phyloP scores from a whole-genome alignment of 768 basidiomycete genomes.

The Tremella fuciformis region DNA sequence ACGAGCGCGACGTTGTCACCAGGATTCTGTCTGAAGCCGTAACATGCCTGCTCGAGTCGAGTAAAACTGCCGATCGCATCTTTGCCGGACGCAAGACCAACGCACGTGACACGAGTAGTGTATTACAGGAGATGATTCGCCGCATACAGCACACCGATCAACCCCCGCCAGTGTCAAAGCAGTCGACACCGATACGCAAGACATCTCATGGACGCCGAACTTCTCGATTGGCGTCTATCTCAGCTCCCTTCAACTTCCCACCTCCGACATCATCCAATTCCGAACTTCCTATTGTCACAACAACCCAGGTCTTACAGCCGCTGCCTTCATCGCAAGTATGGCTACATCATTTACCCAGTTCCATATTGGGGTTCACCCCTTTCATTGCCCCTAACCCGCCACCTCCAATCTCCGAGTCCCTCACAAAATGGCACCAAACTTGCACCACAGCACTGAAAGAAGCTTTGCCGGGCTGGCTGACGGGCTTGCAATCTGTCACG shows the following conservation, averaged over 20 bases:
- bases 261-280: not conserved
- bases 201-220: constrained; percentile 40
- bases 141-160: constrained; percentile 29
- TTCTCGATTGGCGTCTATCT: constrained; percentile 53
- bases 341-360: constrained; percentile 64
- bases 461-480: constrained; percentile 33
- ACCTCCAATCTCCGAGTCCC: constrained; percentile 12
- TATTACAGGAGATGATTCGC: constrained; percentile 42
- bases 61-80: constrained; percentile 17
- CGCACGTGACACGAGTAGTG: constrained; percentile 13
- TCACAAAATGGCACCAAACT: constrained; percentile 25
- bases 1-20: constrained; percentile 22
- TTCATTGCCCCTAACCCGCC: constrained; percentile 68
- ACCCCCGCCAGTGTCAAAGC: constrained; percentile 12
- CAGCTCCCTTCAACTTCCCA: constrained; percentile 23
- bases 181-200: constrained; percentile 1
- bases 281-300: constrained; percentile 63
- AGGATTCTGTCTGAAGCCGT: constrained; percentile 30
- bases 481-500: constrained; percentile 17
- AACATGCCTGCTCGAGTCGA: constrained; percentile 32
- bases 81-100: constrained; percentile 22
- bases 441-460: constrained; percentile 21
- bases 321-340: constrained; percentile 83
- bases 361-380: constrained; percentile 74
- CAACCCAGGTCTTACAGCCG: constrained; percentile 63